Percentiles rank a stretch among this genome's conserved stretches.
Evolutionary conservation across 2,329 filamentous ascomycete genomes (phyloP).

Genomic region (Coniochaeta sp.): DNA sequence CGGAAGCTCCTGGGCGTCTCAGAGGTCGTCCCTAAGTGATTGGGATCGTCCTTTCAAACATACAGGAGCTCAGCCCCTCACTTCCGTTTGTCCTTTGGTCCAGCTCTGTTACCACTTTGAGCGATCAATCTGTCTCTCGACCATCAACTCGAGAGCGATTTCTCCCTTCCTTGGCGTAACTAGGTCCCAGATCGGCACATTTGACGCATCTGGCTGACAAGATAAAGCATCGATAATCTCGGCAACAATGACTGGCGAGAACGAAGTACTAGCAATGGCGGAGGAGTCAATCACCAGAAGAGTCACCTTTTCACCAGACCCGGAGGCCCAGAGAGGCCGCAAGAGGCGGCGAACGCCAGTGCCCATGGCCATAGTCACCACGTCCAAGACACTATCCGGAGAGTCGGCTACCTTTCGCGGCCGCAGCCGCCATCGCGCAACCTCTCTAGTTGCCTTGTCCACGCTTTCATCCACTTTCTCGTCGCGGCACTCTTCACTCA

Average conservation of each 20-base stretch:
- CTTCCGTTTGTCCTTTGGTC: background rate
- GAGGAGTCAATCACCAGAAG: background rate
- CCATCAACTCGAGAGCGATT: background rate
- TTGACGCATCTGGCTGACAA: background rate
- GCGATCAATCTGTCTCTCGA: background rate
- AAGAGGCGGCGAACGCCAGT: constrained; percentile 27
- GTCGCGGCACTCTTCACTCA: constrained; percentile 14
- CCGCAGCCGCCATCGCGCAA: constrained; percentile 30
- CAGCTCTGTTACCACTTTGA: background rate
- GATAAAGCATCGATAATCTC: background rate
- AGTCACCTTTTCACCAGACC: constrained; percentile 17
- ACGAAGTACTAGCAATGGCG: background rate
- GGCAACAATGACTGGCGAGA: background rate
- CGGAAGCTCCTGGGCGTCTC: background rate
- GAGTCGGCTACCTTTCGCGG: constrained; percentile 32
- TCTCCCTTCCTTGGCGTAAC: background rate
- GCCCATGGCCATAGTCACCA: constrained; percentile 14
- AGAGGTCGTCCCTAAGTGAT: background rate
- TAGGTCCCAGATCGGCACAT: background rate
- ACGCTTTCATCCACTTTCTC: constrained; percentile 16
- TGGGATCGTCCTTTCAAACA: background rate
- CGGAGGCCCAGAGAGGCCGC: constrained; percentile 24
- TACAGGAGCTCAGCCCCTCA: background rate
- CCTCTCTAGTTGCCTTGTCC: constrained; percentile 21
- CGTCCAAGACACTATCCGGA: constrained; percentile 21